Base-by-base conservation (phyloP, 164 flowering plant genomes). In the Vitis riparia region DNA sequence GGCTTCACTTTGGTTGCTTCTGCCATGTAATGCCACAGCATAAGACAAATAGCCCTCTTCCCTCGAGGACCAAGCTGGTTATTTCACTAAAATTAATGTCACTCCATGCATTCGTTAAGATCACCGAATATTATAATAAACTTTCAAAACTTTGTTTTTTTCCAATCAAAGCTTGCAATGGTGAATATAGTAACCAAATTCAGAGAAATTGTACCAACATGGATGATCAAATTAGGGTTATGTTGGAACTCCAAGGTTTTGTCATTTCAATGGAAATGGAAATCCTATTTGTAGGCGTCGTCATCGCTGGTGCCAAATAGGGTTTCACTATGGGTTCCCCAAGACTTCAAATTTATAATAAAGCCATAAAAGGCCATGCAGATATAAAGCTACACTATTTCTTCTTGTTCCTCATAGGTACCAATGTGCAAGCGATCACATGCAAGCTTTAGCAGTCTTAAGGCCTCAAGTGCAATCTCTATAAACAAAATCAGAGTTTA, bases 21-120 rank as follows among this genome's bases (percentile, higher is more conserved):
- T 67, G 79, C 68, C 79, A 74, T 66, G 69, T 74, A 48, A 74
- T 16, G 68, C 73, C 83, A 76, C 30, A 13, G 17, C 66, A 69
- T 52, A 67, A 65, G 80, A 81, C 80, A 78, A 74, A 62, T 19
- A 60, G 76, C 63, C 65, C 68, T 56, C 68, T 69, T 70, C 56
- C 65, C 58, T 57, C 63, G 49, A 59, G 53, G 71, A 68, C 72
- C 7, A 64, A 66, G 29, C 51, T 47, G 51, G 58, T 56, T 15
- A 7, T 58, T 66, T 73, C 76, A 73, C 61, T 50, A 68, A 62
- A 63, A 23, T 23, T 23, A 23, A 68, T 68, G 76, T 57, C 51
- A 73, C 6, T 23, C 51, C 23, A 11, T 59, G 53, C 12, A 17
- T 66, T 51, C 13, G 19, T 55, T 56, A 56, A 14, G 32, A 55